Evolutionary conservation across 768 basidiomycete genomes (phyloP).

Genomic region (Termitomyces sp.): DNA sequence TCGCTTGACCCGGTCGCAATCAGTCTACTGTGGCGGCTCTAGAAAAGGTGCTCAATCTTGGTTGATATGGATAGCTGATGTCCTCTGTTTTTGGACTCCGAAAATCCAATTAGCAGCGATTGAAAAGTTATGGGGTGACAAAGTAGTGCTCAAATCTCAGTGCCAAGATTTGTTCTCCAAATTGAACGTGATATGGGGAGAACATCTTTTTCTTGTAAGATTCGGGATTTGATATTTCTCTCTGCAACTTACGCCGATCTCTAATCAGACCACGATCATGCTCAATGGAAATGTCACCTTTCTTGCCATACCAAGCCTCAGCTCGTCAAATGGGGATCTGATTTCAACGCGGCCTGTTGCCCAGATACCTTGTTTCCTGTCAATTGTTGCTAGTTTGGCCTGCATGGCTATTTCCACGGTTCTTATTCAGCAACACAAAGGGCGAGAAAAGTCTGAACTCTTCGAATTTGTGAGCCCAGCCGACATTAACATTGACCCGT

Average conservation of each 20-base stretch:
- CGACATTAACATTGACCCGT: neutral
- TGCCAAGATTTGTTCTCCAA: neutral
- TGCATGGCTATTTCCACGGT: neutral
- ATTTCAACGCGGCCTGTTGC: neutral
- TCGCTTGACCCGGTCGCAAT: neutral
- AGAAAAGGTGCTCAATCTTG: neutral
- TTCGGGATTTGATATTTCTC: neutral
- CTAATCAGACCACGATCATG: neutral
- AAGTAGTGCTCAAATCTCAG: neutral
- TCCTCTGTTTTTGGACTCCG: neutral
- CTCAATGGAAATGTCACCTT: neutral
- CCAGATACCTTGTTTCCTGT: neutral
- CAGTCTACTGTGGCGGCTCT: neutral
- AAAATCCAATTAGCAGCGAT: neutral
- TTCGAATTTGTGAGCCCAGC: neutral
- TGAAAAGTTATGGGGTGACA: neutral
- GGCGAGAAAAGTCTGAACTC: neutral
- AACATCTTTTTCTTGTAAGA: conserved; percentile 1
- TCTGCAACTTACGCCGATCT: too few relatives aligned
- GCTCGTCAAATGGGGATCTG: neutral
- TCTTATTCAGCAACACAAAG: neutral
- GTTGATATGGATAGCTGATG: too few relatives aligned
- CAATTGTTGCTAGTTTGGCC: neutral
- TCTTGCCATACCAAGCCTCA: conserved; percentile 1
- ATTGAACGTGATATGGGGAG: neutral